These are phyloP conservation scores for Pigoraptor vietnamica DNA, from an alignment of 78 protist species.

Conservation along the genomic window DNA sequence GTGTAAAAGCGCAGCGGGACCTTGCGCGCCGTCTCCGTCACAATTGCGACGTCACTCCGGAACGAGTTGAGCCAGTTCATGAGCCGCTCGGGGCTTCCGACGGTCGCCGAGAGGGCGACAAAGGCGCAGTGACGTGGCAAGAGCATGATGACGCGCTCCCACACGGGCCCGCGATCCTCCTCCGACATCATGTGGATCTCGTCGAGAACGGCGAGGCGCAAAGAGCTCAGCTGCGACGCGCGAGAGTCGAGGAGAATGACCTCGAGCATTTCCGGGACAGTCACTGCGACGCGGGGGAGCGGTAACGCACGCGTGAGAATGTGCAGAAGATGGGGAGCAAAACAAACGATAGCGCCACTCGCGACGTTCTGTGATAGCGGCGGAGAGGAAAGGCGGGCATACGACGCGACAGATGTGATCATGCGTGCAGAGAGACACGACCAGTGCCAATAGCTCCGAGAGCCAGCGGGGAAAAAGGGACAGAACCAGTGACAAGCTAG, in stretches of 20 bases:
- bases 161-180: not conserved
- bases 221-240: not conserved
- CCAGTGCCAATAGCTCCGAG: too few relatives aligned
- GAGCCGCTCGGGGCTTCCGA: not conserved
- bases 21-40: not conserved
- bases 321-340: too few relatives aligned
- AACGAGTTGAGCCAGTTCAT: not conserved
- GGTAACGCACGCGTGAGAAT: not conserved
- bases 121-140: not conserved
- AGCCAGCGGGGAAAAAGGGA: not conserved
- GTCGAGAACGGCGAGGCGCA: not conserved
- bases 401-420: too few relatives aligned
- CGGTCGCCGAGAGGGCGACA: not conserved
- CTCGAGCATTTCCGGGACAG: not conserved
- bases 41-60: not conserved
- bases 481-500: not conserved
- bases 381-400: too few relatives aligned
- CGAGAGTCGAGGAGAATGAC: not conserved
- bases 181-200: not conserved
- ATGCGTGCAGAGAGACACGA: too few relatives aligned
- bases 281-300: not conserved
- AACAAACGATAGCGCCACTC: too few relatives aligned
- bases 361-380: too few relatives aligned
- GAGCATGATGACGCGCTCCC: not conserved
- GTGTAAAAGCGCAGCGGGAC: not conserved